Conservation (phyloP, 2,329 filamentous ascomycete genomes). For the Fusarium lateritium region DNA sequence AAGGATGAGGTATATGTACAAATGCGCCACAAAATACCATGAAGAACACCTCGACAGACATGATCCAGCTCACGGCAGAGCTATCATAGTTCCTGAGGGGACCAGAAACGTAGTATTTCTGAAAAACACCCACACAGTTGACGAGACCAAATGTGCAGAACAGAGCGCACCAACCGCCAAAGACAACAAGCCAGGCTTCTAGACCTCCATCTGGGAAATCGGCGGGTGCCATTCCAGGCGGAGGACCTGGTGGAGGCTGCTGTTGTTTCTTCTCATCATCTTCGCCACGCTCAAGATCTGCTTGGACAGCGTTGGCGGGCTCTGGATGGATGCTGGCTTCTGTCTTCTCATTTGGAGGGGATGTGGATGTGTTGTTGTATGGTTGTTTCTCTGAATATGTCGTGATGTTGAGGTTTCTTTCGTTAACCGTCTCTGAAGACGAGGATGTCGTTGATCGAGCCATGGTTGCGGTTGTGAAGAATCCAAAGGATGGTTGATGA, state of each 20-base stretch:
- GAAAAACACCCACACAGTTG: constrained; percentile 68
- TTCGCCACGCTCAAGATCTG: constrained; percentile 47
- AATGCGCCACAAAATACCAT: constrained; percentile 65
- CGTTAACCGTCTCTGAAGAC: constrained; percentile 48
- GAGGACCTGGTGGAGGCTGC: constrained; percentile 40
- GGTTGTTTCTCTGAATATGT: constrained; percentile 31
- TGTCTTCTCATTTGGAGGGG: constrained; percentile 27
- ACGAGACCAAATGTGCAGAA: constrained; percentile 63
- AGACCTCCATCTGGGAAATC: constrained; percentile 73
- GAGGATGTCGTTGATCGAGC: constrained; percentile 44
- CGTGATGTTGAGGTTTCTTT: constrained; percentile 27
- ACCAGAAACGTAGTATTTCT: constrained; percentile 69
- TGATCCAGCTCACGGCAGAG: constrained; percentile 72
- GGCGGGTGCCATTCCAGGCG: constrained; percentile 58
- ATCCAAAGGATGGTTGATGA: too few relatives aligned
- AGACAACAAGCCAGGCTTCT: constrained; percentile 71
- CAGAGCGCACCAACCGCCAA: constrained; percentile 60
- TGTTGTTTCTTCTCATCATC: constrained; percentile 32
- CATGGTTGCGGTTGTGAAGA: constrained; percentile 32
- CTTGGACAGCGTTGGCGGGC: constrained; percentile 48
- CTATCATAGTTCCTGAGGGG: constrained; percentile 64
- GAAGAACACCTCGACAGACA: constrained; percentile 66
- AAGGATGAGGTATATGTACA: constrained; percentile 53
- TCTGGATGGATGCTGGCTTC: constrained; percentile 45
- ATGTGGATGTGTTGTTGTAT: constrained; percentile 12